These are phyloP conservation scores for Coniochaeta pulveracea DNA, from an alignment of 2,329 filamentous ascomycete genomes.

Conservation along the genomic window DNA sequence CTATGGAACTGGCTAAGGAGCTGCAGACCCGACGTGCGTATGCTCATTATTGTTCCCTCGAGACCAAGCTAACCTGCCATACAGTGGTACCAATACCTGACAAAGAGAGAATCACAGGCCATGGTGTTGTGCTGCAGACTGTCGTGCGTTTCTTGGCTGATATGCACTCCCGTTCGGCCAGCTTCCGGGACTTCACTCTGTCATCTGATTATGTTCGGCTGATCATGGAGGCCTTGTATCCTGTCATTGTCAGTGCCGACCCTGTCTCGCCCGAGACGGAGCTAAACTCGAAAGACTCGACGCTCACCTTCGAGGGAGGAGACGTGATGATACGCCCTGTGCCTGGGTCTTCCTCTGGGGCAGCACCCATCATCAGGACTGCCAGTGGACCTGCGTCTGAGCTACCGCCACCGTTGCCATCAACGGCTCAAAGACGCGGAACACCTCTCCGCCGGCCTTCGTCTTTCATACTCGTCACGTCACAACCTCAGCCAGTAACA, in stretches of 20 bases:
- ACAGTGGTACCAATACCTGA: slow-evolving; percentile 28
- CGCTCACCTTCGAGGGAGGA: slow-evolving; percentile 73
- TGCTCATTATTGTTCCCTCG: neutral
- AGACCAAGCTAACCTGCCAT: slow-evolving; percentile 9
- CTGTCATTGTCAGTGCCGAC: slow-evolving; percentile 78
- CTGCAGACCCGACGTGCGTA: slow-evolving; percentile 41
- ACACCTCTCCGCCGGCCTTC: slow-evolving; percentile 68
- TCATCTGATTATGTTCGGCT: slow-evolving; percentile 73
- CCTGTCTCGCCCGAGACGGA: slow-evolving; percentile 75
- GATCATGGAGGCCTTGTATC: slow-evolving; percentile 71
- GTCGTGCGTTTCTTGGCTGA: slow-evolving; percentile 71
- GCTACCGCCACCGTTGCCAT: slow-evolving; percentile 31
- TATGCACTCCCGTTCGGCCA: slow-evolving; percentile 62
- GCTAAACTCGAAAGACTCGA: slow-evolving; percentile 70
- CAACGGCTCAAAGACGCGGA: slow-evolving; percentile 29
- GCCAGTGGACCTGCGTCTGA: slow-evolving; percentile 43
- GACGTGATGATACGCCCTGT: slow-evolving; percentile 75
- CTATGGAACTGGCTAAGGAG: slow-evolving; percentile 55
- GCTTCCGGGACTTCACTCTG: slow-evolving; percentile 74
- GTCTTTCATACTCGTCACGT: slow-evolving; percentile 80
- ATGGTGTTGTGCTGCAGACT: slow-evolving; percentile 58
- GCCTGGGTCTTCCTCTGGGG: slow-evolving; percentile 43
- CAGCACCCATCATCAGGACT: slow-evolving; percentile 61
- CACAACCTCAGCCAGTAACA: slow-evolving; percentile 47
- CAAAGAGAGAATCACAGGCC: slow-evolving; percentile 39